phyloP scores from a whole-genome alignment of 176 grass and related monocot species.

The Juncus inflexus region DNA sequence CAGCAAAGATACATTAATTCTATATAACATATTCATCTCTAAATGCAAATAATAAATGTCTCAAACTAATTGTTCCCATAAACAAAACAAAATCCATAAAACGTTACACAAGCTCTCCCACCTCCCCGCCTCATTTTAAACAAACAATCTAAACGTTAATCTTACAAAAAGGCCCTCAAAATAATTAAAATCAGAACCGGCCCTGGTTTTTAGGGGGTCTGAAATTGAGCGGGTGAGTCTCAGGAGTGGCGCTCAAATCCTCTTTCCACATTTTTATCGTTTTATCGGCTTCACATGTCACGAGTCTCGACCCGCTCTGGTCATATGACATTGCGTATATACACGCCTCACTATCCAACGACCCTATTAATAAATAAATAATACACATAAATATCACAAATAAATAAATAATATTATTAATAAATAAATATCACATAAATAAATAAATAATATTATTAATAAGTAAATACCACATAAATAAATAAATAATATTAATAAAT shows the following conservation, averaged over 20 bases:
- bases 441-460: neutral
- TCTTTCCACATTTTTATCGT: conserved; percentile 99
- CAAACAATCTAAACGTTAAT: neutral
- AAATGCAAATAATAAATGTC: too few relatives aligned
- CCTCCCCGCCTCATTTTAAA: too few relatives aligned
- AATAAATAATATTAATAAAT: too few relatives aligned
- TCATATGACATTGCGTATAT: conserved; percentile 93
- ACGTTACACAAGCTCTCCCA: too few relatives aligned
- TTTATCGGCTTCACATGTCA: conserved; percentile 90
- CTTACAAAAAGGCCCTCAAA: neutral
- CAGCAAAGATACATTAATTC: too few relatives aligned
- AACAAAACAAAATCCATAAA: too few relatives aligned
- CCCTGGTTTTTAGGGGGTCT: conserved; percentile 91
- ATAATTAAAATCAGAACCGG: conserved; percentile 40
- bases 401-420: neutral
- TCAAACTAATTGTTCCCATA: too few relatives aligned
- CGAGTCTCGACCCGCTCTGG: conserved; percentile 69
- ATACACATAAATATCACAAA: too few relatives aligned
- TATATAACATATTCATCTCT: too few relatives aligned
- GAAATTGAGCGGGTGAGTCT: conserved; percentile 87
- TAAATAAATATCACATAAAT: conserved; percentile 4
- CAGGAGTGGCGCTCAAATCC: conserved; percentile 64
- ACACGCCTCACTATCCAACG: conserved; percentile 90
- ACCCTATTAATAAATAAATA: conserved; percentile 39
- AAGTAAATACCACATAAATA: too few relatives aligned